Evolutionary conservation across 768 basidiomycete species (phyloP).

Genomic region (Chalciporus piperatus): DNA sequence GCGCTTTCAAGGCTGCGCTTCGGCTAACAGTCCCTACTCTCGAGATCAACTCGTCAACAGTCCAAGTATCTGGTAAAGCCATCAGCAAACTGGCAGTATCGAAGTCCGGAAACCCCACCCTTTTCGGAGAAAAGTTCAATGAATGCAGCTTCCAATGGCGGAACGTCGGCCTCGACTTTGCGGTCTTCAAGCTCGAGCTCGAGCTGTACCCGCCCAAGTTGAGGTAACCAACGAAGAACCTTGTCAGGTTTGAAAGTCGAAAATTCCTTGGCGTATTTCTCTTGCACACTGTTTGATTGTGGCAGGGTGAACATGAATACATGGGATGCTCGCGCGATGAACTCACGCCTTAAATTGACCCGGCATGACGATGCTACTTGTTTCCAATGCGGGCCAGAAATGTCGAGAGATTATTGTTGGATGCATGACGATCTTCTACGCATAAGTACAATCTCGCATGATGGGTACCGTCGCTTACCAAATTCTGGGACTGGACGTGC

Average conservation of each 20-base stretch:
- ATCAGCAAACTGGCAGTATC: neutral
- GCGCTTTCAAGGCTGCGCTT: conserved; percentile 63
- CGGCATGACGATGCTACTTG: conserved; percentile 73
- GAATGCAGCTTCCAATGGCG: conserved; percentile 87
- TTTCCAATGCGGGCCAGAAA: conserved; percentile 90
- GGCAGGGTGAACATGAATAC: conserved; percentile 2
- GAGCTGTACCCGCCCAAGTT: conserved; percentile 81
- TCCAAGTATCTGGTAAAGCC: conserved; percentile 58
- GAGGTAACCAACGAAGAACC: conserved; percentile 82
- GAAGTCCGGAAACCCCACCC: conserved; percentile 36
- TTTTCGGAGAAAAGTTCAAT: conserved; percentile 81
- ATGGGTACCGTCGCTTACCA: conserved; percentile 41
- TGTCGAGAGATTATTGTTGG: conserved; percentile 90
- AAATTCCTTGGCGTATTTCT: conserved; percentile 74
- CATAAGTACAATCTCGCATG: conserved; percentile 5
- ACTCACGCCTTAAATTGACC: conserved; percentile 79
- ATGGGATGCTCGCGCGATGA: neutral
- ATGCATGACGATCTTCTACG: conserved; percentile 63
- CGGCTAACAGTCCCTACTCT: conserved; percentile 66
- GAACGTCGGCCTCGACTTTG: conserved; percentile 67
- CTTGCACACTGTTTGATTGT: conserved; percentile 54
- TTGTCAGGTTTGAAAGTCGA: conserved; percentile 90
- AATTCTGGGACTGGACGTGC: conserved; percentile 74
- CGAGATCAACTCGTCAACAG: conserved; percentile 61
- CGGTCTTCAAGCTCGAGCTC: conserved; percentile 84